Conservation (phyloP, 345 rosid genomes). For the Bruguiera sexangula region DNA sequence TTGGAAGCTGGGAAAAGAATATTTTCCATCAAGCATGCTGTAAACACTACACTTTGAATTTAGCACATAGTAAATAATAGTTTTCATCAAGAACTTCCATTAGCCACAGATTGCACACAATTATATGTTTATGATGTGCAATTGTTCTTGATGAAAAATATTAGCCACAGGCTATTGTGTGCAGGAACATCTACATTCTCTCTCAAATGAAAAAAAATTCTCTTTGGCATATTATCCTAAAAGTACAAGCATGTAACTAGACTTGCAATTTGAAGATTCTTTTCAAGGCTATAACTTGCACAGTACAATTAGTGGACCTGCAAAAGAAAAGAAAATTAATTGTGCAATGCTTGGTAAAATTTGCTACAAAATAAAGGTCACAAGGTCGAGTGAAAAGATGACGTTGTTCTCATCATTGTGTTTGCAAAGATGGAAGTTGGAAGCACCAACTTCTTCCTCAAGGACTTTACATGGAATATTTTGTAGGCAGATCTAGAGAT, state of each 20-base stretch:
- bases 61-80: too few species aligned
- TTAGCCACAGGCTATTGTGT: slow-evolving; percentile 1
- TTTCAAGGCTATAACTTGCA: slow-evolving; percentile 1
- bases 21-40: too few species aligned
- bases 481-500: too few species aligned
- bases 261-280: background rate
- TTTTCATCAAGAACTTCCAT: background rate
- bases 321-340: background rate
- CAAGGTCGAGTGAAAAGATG: too few species aligned
- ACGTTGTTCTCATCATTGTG: too few species aligned
- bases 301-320: background rate
- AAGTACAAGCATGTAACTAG: background rate
- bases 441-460: too few species aligned
- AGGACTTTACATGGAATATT: too few species aligned
- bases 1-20: background rate
- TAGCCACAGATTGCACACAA: background rate
- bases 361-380: too few species aligned
- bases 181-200: background rate
- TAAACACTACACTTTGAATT: too few species aligned
- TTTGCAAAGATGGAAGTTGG: too few species aligned
- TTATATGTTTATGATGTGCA: background rate
- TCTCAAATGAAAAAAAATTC: background rate
- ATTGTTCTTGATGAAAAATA: background rate
- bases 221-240: background rate
- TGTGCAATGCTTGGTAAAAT: too few species aligned